These are phyloP conservation scores for Diacronema lutheri DNA, from an alignment of 78 protist species.

Conservation along the genomic window DNA sequence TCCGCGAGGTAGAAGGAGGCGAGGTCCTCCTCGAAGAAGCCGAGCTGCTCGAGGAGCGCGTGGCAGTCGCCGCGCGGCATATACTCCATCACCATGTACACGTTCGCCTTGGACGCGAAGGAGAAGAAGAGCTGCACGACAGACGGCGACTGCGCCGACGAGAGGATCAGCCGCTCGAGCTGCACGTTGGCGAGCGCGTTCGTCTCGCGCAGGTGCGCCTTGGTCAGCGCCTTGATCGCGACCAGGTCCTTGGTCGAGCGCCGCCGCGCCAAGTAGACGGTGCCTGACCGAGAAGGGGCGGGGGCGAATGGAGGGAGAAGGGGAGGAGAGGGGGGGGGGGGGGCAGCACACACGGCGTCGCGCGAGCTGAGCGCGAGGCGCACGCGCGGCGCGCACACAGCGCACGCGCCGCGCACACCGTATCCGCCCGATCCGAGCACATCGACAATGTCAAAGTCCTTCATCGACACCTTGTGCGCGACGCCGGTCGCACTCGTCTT, in stretches of 20 bases:
- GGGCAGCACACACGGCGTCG: too few relatives aligned
- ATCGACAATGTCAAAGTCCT: not conserved
- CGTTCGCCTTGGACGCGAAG: slow-evolving; percentile 38
- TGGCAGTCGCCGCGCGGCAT: slow-evolving; percentile 69
- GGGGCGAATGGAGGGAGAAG: too few relatives aligned
- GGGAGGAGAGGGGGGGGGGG: too few relatives aligned
- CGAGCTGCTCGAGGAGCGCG: slow-evolving; percentile 50
- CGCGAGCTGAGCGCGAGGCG: too few relatives aligned
- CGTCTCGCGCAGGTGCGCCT: not conserved
- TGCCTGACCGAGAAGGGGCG: too few relatives aligned
- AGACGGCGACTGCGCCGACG: slow-evolving; percentile 48
- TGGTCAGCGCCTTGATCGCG: not conserved
- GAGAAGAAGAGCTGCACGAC: slow-evolving; percentile 64
- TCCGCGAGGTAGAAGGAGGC: slow-evolving; percentile 60
- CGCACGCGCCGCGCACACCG: too few relatives aligned
- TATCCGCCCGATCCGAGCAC: not conserved
- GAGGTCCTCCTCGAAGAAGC: slow-evolving; percentile 55
- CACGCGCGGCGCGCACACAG: too few relatives aligned
- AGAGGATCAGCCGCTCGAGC: slow-evolving; percentile 53
- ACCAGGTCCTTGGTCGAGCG: not conserved
- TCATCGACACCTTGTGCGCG: not conserved
- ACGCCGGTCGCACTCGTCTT: too few relatives aligned
- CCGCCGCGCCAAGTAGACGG: not conserved
- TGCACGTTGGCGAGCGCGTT: not conserved
- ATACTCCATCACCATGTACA: slow-evolving; percentile 80